Conservation (phyloP, 495 filamentous ascomycete species). For the Aspergillus incahuasiensis region DNA sequence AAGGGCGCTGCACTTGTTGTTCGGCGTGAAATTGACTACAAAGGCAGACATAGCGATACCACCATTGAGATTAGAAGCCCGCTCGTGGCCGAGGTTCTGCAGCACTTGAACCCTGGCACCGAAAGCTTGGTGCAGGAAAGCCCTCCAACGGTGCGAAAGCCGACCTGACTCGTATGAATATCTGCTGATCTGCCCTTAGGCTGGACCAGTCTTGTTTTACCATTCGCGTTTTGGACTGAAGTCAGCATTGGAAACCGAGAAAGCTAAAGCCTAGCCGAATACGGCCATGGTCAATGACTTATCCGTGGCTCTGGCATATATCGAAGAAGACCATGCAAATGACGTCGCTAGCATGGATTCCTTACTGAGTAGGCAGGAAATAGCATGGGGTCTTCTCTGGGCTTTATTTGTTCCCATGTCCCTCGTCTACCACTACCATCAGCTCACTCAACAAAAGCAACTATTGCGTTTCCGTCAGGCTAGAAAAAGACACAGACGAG, state of each 20-base stretch:
- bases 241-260: background rate
- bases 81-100: background rate
- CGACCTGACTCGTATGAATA: background rate
- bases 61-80: background rate
- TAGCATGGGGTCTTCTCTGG: constrained; percentile 5
- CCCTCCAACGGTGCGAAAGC: background rate
- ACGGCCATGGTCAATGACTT: background rate
- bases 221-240: background rate
- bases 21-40: background rate
- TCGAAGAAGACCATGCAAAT: background rate
- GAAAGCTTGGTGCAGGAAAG: constrained; percentile 2
- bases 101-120: background rate
- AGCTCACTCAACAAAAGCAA: background rate
- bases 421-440: background rate
- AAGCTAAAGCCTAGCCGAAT: constrained; percentile 1
- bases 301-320: background rate
- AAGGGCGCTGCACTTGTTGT: constrained; percentile 1
- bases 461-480: background rate
- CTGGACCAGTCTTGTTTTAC: background rate
- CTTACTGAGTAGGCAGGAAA: background rate
- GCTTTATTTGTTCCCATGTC: background rate
- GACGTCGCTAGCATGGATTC: background rate
- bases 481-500: background rate
- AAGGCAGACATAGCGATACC: background rate
- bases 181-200: background rate